Percentiles rank a stretch among this genome's conserved stretches.
phyloP scores from a whole-genome alignment of 1,284 basidiomycete genomes.

The Pseudozyma sp. region DNA sequence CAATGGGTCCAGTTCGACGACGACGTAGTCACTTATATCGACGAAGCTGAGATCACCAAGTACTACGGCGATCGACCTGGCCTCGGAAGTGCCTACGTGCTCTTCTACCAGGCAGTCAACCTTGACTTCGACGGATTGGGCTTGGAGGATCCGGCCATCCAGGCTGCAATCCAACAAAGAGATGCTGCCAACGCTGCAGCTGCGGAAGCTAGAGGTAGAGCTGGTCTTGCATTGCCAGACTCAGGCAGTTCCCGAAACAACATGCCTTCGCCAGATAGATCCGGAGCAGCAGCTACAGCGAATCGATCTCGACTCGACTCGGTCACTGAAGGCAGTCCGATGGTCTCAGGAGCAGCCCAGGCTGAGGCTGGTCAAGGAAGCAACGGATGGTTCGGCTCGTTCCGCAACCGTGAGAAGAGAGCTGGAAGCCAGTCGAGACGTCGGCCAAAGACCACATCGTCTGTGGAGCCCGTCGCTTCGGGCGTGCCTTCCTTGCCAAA shows the following conservation, averaged over 20 bases:
- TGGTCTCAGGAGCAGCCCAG: conserved; percentile 13
- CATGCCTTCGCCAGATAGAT: conserved; percentile 27
- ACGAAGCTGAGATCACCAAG: conserved; percentile 87
- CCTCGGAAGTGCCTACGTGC: conserved; percentile 89
- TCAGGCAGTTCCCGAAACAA: conserved; percentile 20
- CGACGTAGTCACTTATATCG: conserved; percentile 86
- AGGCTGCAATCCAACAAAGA: conserved; percentile 25
- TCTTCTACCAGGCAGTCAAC: conserved; percentile 95
- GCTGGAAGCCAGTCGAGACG: conserved; percentile 42
- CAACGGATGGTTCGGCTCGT: conserved; percentile 52
- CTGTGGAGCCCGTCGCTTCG: conserved; percentile 17
- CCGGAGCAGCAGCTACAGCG: conserved; percentile 24
- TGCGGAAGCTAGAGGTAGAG: conserved; percentile 25
- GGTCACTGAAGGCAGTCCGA: conserved; percentile 30
- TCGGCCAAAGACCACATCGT: conserved; percentile 38
- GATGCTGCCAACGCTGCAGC: conserved; percentile 7
- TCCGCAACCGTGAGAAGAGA: conserved; percentile 46
- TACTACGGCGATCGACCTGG: conserved; percentile 90
- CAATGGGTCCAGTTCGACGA: conserved; percentile 96
- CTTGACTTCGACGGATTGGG: conserved; percentile 56
- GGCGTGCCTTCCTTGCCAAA: conserved; percentile 10
- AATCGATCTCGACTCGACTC: conserved; percentile 35
- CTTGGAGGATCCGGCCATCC: conserved; percentile 28
- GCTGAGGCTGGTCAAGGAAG: conserved; percentile 20
- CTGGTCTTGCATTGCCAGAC: conserved; percentile 21